These are phyloP conservation scores for Pharnaceum exiguum DNA, from an alignment of 148 eudicot genomes.

Conservation along the genomic window DNA sequence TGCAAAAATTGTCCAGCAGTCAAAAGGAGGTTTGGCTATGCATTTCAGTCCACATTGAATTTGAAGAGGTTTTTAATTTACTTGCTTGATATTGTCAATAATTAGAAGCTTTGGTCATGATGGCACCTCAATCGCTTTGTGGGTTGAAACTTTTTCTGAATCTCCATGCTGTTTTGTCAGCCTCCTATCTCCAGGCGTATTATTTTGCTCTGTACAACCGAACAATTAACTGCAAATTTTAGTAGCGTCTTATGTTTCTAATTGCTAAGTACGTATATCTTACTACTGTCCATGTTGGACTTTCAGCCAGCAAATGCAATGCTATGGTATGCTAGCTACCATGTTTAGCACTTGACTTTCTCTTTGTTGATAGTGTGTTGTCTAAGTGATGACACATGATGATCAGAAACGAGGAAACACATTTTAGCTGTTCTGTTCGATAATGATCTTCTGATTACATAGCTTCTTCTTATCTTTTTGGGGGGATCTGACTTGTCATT, in stretches of 20 bases:
- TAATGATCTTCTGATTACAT: background rate
- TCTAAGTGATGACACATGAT: background rate
- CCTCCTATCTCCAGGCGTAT: conserved; percentile 15
- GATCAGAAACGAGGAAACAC: background rate
- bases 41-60: conserved; percentile 12
- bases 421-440: background rate
- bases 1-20: conserved; percentile 7
- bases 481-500: background rate
- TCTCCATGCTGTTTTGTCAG: conserved; percentile 27
- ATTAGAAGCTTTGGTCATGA: conserved; percentile 20
- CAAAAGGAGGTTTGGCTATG: conserved; percentile 20
- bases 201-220: conserved; percentile 29
- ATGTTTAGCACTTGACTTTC: background rate
- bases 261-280: conserved; percentile 22
- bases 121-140: conserved; percentile 16
- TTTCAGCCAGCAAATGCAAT: background rate
- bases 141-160: conserved; percentile 8
- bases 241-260: conserved; percentile 22
- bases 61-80: conserved; percentile 2
- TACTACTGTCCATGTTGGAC: conserved; percentile 4
- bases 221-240: conserved; percentile 24
- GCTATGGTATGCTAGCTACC: background rate
- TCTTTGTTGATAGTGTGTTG: background rate
- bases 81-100: conserved; percentile 22
- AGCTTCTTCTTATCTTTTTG: background rate